phyloP scores from a whole-genome alignment of 2,329 filamentous ascomycete genomes.

The Immersiporthe knoxdaviesiana region DNA sequence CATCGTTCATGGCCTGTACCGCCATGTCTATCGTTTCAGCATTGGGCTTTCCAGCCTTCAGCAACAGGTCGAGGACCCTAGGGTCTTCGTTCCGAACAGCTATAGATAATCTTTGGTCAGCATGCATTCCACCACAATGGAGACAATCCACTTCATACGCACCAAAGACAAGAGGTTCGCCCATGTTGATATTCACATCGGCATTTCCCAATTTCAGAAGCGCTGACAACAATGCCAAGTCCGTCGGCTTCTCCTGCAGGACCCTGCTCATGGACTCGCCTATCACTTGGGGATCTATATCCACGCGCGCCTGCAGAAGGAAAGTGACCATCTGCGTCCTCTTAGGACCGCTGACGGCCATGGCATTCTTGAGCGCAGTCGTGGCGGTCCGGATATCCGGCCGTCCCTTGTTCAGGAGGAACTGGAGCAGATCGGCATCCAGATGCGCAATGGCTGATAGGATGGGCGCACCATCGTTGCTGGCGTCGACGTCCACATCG shows the following conservation, averaged over 20 bases:
- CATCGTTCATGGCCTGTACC: slow-evolving; percentile 47
- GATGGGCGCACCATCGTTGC: slow-evolving; percentile 54
- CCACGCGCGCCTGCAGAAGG: slow-evolving; percentile 50
- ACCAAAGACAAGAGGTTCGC: slow-evolving; percentile 47
- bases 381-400: slow-evolving; percentile 50
- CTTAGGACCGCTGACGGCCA: slow-evolving; percentile 43
- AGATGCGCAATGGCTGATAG: slow-evolving; percentile 51
- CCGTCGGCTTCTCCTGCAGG: slow-evolving; percentile 50
- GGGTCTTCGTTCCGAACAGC: slow-evolving; percentile 50
- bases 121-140: background rate
- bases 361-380: slow-evolving; percentile 51
- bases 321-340: slow-evolving; percentile 52
- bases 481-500: slow-evolving; percentile 58
- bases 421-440: slow-evolving; percentile 50
- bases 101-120: slow-evolving; percentile 35
- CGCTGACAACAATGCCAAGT: slow-evolving; percentile 52
- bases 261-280: slow-evolving; percentile 48
- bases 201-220: slow-evolving; percentile 56
- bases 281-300: slow-evolving; percentile 41
- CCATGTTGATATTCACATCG: slow-evolving; percentile 55
- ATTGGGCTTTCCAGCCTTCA: slow-evolving; percentile 50
- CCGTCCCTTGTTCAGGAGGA: slow-evolving; percentile 49
- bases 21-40: slow-evolving; percentile 47
- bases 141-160: slow-evolving; percentile 21
- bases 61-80: slow-evolving; percentile 51